Percentiles rank a stretch among this genome's conserved stretches.
These are phyloP conservation scores for Magnolia kwangsiensis DNA, from an alignment of 164 flowering plant species.

Conservation along the genomic window DNA sequence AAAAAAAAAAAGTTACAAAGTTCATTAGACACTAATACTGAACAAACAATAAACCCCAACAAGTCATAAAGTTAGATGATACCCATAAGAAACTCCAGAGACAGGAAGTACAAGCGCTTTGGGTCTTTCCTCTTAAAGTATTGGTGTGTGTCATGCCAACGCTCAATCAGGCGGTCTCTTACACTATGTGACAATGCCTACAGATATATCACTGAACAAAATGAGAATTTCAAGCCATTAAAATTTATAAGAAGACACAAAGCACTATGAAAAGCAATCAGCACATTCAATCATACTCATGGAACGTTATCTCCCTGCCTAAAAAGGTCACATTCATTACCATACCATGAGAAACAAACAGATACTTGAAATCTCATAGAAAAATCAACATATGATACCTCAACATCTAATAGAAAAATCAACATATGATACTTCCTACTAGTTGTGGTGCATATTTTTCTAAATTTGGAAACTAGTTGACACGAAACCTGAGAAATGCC, in stretches of 20 bases:
- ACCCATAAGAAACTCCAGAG: slow-evolving; percentile 65
- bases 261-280: not conserved
- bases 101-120: slow-evolving; percentile 56
- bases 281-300: not conserved
- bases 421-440: not conserved
- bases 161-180: slow-evolving; percentile 57
- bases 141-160: slow-evolving; percentile 60
- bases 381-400: not conserved
- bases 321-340: not conserved
- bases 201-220: slow-evolving; percentile 15
- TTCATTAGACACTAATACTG: not conserved
- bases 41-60: not conserved
- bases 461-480: not conserved
- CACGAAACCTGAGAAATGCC: not conserved
- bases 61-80: slow-evolving; percentile 11
- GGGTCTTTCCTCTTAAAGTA: slow-evolving; percentile 55
- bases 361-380: not conserved
- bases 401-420: not conserved
- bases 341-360: not conserved
- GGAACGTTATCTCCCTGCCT: not conserved
- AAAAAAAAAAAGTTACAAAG: not conserved
- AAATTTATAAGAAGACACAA: not conserved
- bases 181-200: slow-evolving; percentile 56
- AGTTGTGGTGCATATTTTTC: not conserved
- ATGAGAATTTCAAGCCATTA: not conserved